Evolutionary conservation across 2,329 filamentous ascomycete species (phyloP).

Genomic region (Arthroderma sp.): DNA sequence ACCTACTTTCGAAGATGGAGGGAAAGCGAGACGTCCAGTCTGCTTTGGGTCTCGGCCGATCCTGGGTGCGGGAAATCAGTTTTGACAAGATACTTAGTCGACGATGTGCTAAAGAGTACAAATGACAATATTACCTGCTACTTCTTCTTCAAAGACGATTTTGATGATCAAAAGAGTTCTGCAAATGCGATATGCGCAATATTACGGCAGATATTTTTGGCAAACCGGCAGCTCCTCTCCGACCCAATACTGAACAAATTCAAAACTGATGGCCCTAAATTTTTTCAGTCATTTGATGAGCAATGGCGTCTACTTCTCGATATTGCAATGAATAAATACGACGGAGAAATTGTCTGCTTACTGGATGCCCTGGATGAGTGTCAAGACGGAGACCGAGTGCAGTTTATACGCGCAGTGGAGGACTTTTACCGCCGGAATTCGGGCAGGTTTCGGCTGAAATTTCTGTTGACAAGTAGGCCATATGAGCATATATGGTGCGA

Average conservation of each 20-base stretch:
- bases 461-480: constrained; percentile 21
- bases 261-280: constrained; percentile 8
- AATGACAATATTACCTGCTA: constrained; percentile 21
- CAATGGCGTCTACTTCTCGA: constrained; percentile 22
- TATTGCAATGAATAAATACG: constrained; percentile 5
- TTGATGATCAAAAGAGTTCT: constrained; percentile 22
- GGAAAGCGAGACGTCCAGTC: constrained; percentile 9
- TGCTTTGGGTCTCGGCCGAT: constrained; percentile 31
- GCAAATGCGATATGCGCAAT: constrained; percentile 23
- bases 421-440: constrained; percentile 13
- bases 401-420: constrained; percentile 15
- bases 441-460: constrained; percentile 20
- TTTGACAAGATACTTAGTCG: constrained; percentile 25
- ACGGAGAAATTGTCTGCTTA: constrained; percentile 23
- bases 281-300: constrained; percentile 14
- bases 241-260: constrained; percentile 12
- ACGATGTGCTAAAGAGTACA: constrained; percentile 15
- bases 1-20: constrained; percentile 10
- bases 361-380: constrained; percentile 34
- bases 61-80: constrained; percentile 36
- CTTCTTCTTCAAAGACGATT: constrained; percentile 36
- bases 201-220: constrained; percentile 27
- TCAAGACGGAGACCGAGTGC: constrained; percentile 8
- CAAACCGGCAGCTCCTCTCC: constrained; percentile 11
- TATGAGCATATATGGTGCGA: constrained; percentile 11